Percentiles rank a stretch among this genome's conserved stretches.
Conservation (phyloP, 768 basidiomycete genomes). For the Russula emetica region DNA sequence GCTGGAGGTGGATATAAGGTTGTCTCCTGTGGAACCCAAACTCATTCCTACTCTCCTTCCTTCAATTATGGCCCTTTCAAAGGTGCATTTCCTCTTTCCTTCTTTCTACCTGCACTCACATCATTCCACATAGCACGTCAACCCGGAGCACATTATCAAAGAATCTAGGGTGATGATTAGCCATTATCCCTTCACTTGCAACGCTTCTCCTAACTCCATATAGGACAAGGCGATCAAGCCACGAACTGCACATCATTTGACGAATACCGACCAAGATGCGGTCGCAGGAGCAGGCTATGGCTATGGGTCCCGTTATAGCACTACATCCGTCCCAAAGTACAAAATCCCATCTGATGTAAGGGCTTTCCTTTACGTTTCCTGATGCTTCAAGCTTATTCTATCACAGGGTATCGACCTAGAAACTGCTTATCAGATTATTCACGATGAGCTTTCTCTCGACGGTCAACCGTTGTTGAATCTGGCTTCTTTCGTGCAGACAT, state of each 20-base stretch:
- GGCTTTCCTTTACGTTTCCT: background rate
- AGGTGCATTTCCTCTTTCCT: constrained; percentile 6
- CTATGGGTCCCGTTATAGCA: constrained; percentile 63
- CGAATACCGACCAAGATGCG: constrained; percentile 34
- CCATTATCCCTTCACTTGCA: background rate
- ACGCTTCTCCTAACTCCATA: background rate
- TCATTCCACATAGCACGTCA: constrained; percentile 17
- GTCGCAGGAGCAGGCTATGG: too few relatives aligned
- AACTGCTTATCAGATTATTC: constrained; percentile 50
- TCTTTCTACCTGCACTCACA: background rate
- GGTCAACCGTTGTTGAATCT: constrained; percentile 57
- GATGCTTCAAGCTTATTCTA: background rate
- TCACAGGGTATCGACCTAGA: constrained; percentile 52
- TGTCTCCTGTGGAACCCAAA: too few relatives aligned
- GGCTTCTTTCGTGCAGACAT: constrained; percentile 65
- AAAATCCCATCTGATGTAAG: constrained; percentile 51
- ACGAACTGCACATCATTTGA: constrained; percentile 36
- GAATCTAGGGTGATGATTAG: constrained; percentile 11
- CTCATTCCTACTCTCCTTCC: too few relatives aligned
- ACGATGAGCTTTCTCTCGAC: constrained; percentile 60
- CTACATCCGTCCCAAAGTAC: constrained; percentile 68
- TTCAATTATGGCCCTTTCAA: constrained; percentile 27
- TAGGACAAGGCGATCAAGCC: constrained; percentile 43
- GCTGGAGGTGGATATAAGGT: constrained; percentile 2
- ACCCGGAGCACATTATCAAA: constrained; percentile 24